Conservation (phyloP, 192 early-diverging fungal species). For the Spinellus fusiger region DNA sequence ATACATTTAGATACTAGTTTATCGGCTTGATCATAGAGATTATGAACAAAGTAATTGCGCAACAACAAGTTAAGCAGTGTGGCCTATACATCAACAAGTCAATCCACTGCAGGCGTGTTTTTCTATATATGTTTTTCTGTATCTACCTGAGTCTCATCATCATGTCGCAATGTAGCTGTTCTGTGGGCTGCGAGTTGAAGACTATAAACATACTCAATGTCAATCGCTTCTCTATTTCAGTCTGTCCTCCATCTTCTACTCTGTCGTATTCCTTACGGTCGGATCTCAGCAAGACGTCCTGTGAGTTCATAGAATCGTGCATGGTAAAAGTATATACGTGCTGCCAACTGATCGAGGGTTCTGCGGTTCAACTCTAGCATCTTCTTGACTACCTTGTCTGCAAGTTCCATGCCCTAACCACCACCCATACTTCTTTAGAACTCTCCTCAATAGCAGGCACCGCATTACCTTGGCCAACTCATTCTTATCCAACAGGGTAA, state of each 20-base stretch:
- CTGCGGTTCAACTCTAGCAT: conserved; percentile 74
- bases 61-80: conserved; percentile 88
- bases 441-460: background rate
- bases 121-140: background rate
- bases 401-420: conserved; percentile 59
- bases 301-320: conserved; percentile 84
- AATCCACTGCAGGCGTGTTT: background rate
- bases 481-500: conserved; percentile 78
- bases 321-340: conserved; percentile 91
- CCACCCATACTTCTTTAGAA: background rate
- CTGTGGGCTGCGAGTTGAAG: conserved; percentile 77
- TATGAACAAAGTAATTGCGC: conserved; percentile 89
- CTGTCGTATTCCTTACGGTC: conserved; percentile 50
- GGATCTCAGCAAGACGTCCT: conserved; percentile 63
- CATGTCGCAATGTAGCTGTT: conserved; percentile 85
- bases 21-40: conserved; percentile 97
- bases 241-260: background rate
- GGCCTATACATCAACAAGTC: conserved; percentile 41
- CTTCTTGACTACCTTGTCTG: conserved; percentile 56
- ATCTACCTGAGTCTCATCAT: conserved; percentile 80
- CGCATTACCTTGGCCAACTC: conserved; percentile 53
- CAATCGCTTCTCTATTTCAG: background rate
- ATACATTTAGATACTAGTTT: conserved; percentile 88
- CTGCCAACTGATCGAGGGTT: conserved; percentile 84
- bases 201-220: conserved; percentile 27